Evolutionary conservation across 306 rosid genomes (phyloP).

Genomic region (Medicago truncatula): MtrunA17r5.0-ANR NC_053042.1:24517001-24517500

Average conservation of each 20-base stretch:
- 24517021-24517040: constrained; percentile 1
- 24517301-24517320: constrained; percentile 24
- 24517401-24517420: constrained; percentile 34
- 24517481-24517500: neutral
- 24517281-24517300: neutral
- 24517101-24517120: constrained; percentile 78
- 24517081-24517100: constrained; percentile 68
- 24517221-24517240: constrained; percentile 41
- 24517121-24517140: constrained; percentile 85
- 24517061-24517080: neutral
- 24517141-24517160: constrained; percentile 79
- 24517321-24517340: neutral
- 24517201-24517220: constrained; percentile 49
- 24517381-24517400: constrained; percentile 40
- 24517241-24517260: constrained; percentile 11
- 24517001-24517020: constrained; percentile 22
- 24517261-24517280: constrained; percentile 9
- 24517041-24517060: constrained; percentile 2
- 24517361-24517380: constrained; percentile 4
- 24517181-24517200: constrained; percentile 45
- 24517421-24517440: constrained; percentile 49
- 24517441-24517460: constrained; percentile 46
- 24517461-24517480: constrained; percentile 47
- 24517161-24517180: constrained; percentile 78
- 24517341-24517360: neutral